Conservation (phyloP, 768 basidiomycete species). For the Suillus spraguei region DNA sequence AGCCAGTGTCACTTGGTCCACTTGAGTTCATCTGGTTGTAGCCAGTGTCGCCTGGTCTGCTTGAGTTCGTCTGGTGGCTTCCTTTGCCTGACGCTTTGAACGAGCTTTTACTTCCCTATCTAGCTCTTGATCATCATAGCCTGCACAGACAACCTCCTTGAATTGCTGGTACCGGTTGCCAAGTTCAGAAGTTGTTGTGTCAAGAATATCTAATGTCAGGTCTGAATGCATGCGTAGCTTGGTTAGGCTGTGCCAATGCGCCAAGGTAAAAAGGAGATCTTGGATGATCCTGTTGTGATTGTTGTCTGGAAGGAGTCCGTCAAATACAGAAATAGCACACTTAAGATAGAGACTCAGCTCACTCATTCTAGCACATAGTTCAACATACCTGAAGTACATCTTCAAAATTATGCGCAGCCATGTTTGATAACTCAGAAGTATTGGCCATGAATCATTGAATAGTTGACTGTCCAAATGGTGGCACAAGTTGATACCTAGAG, state of each 20-base stretch:
- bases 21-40: too few relatives aligned
- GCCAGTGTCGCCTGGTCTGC: too few relatives aligned
- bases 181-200: conserved; percentile 13
- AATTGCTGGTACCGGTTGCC: conserved; percentile 27
- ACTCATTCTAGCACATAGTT: not conserved
- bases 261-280: conserved; percentile 20
- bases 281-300: conserved; percentile 16
- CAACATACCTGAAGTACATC: conserved; percentile 34
- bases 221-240: conserved; percentile 25
- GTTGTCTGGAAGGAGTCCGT: conserved; percentile 32
- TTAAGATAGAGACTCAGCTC: conserved; percentile 3
- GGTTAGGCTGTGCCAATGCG: conserved; percentile 20
- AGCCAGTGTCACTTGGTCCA: not conserved
- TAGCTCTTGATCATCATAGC: not conserved
- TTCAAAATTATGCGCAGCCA: conserved; percentile 40
- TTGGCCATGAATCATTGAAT: conserved; percentile 34
- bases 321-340: conserved; percentile 35
- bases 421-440: conserved; percentile 35
- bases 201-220: conserved; percentile 13
- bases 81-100: not conserved
- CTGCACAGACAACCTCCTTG: not conserved
- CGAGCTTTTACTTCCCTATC: not conserved
- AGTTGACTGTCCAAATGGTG: conserved; percentile 34
- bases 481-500: conserved; percentile 30
- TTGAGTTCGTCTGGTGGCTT: not conserved